Conservation (phyloP, 2,329 filamentous ascomycete species). For the Botrytis elliptica region DNA sequence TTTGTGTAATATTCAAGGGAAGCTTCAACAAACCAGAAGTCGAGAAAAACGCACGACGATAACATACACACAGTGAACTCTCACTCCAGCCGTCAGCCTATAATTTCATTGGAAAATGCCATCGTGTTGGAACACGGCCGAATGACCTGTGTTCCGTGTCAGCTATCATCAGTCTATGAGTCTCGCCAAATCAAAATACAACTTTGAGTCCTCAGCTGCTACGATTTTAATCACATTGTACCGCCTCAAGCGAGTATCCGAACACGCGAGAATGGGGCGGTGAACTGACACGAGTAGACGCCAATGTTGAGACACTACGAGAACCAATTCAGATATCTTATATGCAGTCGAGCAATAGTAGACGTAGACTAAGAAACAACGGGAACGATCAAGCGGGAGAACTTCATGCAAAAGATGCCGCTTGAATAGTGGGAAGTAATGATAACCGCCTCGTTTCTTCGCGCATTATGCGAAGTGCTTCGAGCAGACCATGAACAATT, state of each 20-base stretch:
- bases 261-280: background rate
- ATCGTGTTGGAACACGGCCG: constrained; percentile 1
- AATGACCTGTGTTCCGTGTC: constrained; percentile 8
- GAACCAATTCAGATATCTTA: background rate
- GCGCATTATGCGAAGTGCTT: background rate
- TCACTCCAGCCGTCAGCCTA: constrained; percentile 6
- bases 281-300: background rate
- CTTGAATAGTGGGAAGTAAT: background rate
- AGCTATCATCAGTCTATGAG: constrained; percentile 2
- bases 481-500: background rate
- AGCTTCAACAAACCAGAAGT: background rate
- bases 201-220: background rate
- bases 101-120: constrained; percentile 5
- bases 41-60: background rate
- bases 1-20: background rate
- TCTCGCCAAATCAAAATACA: constrained; percentile 6
- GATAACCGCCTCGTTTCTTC: background rate
- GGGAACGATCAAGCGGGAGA: background rate
- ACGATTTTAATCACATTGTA: background rate
- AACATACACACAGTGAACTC: background rate
- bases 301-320: background rate
- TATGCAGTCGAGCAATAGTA: background rate
- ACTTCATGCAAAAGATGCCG: background rate
- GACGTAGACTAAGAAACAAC: background rate
- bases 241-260: background rate